Conservation (phyloP, 2,329 filamentous ascomycete species). For the Talaromyces rugulosus region DNA sequence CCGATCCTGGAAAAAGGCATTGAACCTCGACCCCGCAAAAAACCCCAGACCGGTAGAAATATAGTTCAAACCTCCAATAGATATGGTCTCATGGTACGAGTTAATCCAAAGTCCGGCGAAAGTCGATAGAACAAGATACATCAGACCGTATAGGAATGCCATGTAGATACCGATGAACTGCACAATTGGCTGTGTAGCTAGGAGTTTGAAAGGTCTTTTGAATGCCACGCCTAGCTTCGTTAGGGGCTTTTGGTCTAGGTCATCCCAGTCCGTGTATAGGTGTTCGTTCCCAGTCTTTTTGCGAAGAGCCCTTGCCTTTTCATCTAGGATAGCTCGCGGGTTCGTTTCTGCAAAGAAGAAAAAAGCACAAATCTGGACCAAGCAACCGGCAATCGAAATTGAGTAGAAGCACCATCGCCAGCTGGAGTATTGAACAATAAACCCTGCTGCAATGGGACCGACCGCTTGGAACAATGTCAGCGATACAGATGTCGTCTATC, state of each 20-base stretch:
- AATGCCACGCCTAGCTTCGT: constrained; percentile 20
- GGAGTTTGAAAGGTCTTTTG: constrained; percentile 48
- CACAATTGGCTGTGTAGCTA: constrained; percentile 53
- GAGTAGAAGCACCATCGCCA: constrained; percentile 35
- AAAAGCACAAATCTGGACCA: not conserved
- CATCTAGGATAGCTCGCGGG: not conserved
- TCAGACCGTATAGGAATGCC: constrained; percentile 53
- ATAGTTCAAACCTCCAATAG: not conserved
- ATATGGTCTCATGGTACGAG: constrained; percentile 39
- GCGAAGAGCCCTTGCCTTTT: not conserved
- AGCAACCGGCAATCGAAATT: constrained; percentile 24
- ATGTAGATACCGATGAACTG: constrained; percentile 48
- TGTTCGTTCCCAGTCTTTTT: not conserved
- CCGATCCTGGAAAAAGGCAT: not conserved
- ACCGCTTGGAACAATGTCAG: constrained; percentile 11
- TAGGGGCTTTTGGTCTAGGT: not conserved
- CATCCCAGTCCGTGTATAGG: not conserved
- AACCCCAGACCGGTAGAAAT: not conserved
- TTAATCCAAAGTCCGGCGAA: not conserved
- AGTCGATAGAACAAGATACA: constrained; percentile 44
- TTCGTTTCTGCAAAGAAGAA: not conserved
- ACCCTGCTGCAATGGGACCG: constrained; percentile 27
- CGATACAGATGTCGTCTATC: not conserved
- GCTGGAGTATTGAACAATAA: constrained; percentile 21
- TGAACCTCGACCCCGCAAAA: not conserved